Percentiles rank a stretch among this genome's conserved stretches.
These are phyloP conservation scores for Dimocarpus longan DNA, from an alignment of 345 rosid species.

Conservation along the genomic window DNA sequence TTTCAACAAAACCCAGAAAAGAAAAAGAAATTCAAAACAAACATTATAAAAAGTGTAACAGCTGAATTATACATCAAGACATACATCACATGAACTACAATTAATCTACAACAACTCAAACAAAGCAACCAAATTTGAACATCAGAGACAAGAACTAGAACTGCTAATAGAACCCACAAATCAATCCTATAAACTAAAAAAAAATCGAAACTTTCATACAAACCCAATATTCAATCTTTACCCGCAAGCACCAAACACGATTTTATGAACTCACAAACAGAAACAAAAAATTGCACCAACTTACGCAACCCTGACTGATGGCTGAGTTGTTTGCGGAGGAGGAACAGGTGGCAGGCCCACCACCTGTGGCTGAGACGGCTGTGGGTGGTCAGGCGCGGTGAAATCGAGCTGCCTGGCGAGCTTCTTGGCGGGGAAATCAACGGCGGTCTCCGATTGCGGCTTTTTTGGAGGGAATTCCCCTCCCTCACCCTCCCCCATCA, in stretches of 20 bases:
- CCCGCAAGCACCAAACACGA: neutral
- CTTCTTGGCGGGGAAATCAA: constrained; percentile 60
- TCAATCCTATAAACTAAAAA: neutral
- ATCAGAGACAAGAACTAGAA: neutral
- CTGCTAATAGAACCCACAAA: neutral
- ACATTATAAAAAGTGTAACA: neutral
- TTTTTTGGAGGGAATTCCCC: constrained; percentile 74
- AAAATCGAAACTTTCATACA: neutral
- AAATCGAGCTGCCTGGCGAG: constrained; percentile 96
- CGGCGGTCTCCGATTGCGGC: constrained; percentile 40
- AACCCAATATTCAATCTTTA: neutral
- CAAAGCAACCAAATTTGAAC: neutral
- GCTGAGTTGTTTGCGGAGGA: constrained; percentile 40
- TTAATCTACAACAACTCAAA: neutral
- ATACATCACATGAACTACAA: neutral
- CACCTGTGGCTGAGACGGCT: constrained; percentile 29
- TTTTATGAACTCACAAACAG: neutral
- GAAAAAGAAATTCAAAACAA: neutral
- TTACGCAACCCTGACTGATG: constrained; percentile 60
- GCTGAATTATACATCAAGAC: neutral
- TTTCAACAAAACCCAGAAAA: constrained; percentile 5
- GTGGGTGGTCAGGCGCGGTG: constrained; percentile 70
- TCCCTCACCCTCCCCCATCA: constrained; percentile 78
- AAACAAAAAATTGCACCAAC: constrained; percentile 26
- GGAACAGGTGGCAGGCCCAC: constrained; percentile 25